Percentiles rank a stretch among this genome's conserved stretches.
These are phyloP conservation scores for Petunia axillaris DNA, from an alignment of 257 asterid species.

Conservation along the genomic window DNA sequence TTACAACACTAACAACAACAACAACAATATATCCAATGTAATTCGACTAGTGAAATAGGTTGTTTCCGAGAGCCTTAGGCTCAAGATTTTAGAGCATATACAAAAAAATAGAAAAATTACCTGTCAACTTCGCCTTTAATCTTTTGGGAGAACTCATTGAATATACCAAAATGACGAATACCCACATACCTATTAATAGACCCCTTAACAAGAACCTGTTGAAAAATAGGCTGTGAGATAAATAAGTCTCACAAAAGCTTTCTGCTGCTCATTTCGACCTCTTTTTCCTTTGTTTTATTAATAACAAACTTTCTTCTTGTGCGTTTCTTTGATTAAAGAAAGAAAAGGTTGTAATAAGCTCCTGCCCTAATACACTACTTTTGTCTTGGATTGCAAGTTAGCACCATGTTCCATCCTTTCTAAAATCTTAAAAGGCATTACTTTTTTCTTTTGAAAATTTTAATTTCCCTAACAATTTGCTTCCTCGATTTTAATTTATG, in stretches of 20 bases:
- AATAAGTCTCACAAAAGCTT: constrained; percentile 68
- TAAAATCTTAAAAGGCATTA: too few species aligned
- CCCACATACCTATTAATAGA: constrained; percentile 32
- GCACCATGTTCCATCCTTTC: too few species aligned
- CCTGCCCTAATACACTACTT: constrained; percentile 19
- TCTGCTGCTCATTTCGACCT: constrained; percentile 57
- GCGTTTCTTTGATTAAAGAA: background rate
- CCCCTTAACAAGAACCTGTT: constrained; percentile 40
- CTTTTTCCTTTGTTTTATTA: background rate
- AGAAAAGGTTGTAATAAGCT: background rate
- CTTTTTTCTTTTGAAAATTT: too few species aligned
- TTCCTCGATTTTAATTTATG: too few species aligned
- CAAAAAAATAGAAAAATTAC: constrained; percentile 33
- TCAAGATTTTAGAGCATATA: too few species aligned
- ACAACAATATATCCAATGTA: background rate
- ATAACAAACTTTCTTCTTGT: background rate
- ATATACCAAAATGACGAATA: constrained; percentile 69
- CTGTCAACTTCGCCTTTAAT: constrained; percentile 67
- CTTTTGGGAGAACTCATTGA: constrained; percentile 73
- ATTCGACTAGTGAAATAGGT: too few species aligned
- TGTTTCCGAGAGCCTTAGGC: too few species aligned
- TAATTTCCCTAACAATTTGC: too few species aligned
- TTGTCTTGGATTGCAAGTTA: too few species aligned
- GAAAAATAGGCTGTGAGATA: constrained; percentile 48
- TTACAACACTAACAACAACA: background rate